Base-by-base conservation (phyloP, 352 stramenopile species). In the Globisporangium barbulae region DNA sequence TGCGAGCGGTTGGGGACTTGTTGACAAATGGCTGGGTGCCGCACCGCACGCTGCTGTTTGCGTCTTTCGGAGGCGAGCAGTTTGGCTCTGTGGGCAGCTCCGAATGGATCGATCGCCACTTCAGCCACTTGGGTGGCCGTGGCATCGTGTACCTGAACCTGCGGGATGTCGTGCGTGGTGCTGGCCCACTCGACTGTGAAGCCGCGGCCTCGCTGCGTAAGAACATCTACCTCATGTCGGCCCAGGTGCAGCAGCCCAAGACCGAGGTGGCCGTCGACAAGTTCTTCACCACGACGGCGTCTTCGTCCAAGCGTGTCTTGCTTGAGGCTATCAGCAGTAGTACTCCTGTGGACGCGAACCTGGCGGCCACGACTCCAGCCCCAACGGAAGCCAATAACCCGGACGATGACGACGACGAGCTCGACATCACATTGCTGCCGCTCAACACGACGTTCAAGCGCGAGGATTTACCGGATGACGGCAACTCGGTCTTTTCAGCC, bases 71-170 rank as follows among this genome's bases (percentile, higher is more conserved):
- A 39, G 86, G 81, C 25, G 83, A 93, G 56, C 82, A 93, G 64
- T 93, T 88, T 59, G 86, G 86, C 17, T 81, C 84, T 0, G 83
- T 93, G 10, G 86, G 86, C 22, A 92, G 79, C 48, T 92, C 86
- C 2, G 79, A 91, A 63, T 93, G 86, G 86, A 93, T 94, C 52
- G 85, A 94, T 33, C 79, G 79, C 19, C 83, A 92, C 62, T 78
- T 80, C n/a, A 82, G 78, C 45, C 78, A 87, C 55, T 71, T 89
- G 37, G 70, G 71, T 4, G 78, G 80, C 15, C 83, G 80, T 35
- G 85, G 79, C 5, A 74, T 94, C 48, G 78, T 90, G 49, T 93
- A 92, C 45, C 37, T 94, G 31, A 85, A 92, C 64, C 53, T 94
- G 28, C 75, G 79, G 35, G 83, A 91, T 60, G 81, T 79, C n/a